Conservation (phyloP, 1,284 basidiomycete genomes). For the Cutaneotrichosporon cutaneum region DNA sequence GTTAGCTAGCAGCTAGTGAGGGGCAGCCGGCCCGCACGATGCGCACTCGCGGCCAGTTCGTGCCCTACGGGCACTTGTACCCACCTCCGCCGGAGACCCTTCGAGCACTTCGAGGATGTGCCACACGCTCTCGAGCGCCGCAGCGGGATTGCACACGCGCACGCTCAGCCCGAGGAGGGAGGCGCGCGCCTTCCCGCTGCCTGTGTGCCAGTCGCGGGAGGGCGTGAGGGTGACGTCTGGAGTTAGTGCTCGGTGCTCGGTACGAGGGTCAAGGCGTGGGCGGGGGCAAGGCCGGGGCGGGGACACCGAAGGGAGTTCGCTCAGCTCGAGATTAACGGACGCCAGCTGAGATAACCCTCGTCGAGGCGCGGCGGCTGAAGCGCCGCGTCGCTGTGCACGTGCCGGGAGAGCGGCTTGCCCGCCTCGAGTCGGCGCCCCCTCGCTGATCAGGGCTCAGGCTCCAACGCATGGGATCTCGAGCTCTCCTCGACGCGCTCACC, state of each 20-base stretch:
- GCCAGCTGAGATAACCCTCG: too few relatives aligned
- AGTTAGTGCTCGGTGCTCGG: not conserved
- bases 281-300: not conserved
- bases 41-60: not conserved
- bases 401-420: too few relatives aligned
- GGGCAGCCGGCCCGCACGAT: too few relatives aligned
- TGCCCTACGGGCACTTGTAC: slow-evolving; percentile 4
- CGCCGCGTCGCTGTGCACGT: too few relatives aligned
- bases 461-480: too few relatives aligned
- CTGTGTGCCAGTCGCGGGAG: slow-evolving; percentile 69
- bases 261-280: not conserved
- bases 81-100: slow-evolving; percentile 83
- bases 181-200: slow-evolving; percentile 56
- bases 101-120: slow-evolving; percentile 96
- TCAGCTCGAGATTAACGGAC: too few relatives aligned
- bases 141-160: slow-evolving; percentile 83
- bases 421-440: too few relatives aligned
- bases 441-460: too few relatives aligned
- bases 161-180: slow-evolving; percentile 89
- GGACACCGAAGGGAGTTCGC: too few relatives aligned
- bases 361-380: too few relatives aligned
- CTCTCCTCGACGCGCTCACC: slow-evolving; percentile 68
- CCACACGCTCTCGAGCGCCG: slow-evolving; percentile 90
- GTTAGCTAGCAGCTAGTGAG: too few relatives aligned
- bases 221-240: slow-evolving; percentile 81